Evolutionary conservation across 805 yeast genomes (phyloP).

Genomic region (Lipomyces yamanashiensis): DNA sequence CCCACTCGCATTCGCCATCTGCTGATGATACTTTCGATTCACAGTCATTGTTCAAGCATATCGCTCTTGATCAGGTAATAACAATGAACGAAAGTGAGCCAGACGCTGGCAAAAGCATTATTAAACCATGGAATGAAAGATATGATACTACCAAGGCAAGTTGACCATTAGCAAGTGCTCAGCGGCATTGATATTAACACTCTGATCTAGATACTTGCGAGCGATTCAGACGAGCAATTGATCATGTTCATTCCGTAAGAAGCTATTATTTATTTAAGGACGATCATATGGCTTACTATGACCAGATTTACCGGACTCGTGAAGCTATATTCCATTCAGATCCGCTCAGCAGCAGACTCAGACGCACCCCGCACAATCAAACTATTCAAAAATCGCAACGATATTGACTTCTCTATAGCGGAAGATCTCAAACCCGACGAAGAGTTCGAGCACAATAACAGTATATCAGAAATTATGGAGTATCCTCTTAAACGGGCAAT

Average conservation of each 20-base stretch:
- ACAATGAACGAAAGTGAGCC: constrained; percentile 67
- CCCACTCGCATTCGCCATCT: constrained; percentile 55
- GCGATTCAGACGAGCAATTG: constrained; percentile 83
- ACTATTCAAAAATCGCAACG: constrained; percentile 70
- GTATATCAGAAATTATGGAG: constrained; percentile 67
- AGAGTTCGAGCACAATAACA: constrained; percentile 64
- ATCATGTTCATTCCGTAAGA: constrained; percentile 67
- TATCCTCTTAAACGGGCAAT: constrained; percentile 76
- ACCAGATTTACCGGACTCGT: constrained; percentile 66
- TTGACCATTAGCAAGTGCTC: background rate
- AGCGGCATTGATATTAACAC: background rate
- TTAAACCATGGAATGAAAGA: constrained; percentile 58
- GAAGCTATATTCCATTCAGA: constrained; percentile 70
- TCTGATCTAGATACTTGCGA: constrained; percentile 48
- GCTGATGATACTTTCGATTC: constrained; percentile 74
- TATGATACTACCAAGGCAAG: constrained; percentile 50
- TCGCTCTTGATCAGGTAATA: constrained; percentile 62
- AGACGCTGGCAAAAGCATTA: constrained; percentile 55
- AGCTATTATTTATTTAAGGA: background rate
- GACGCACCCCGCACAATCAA: constrained; percentile 72
- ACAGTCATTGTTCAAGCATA: constrained; percentile 57
- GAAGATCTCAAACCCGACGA: constrained; percentile 51
- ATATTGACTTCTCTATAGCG: constrained; percentile 74
- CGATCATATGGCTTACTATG: background rate
- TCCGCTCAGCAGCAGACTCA: constrained; percentile 64